Base-by-base conservation (phyloP, 2,329 filamentous ascomycete genomes). In the Didymella arachidicola region DNA sequence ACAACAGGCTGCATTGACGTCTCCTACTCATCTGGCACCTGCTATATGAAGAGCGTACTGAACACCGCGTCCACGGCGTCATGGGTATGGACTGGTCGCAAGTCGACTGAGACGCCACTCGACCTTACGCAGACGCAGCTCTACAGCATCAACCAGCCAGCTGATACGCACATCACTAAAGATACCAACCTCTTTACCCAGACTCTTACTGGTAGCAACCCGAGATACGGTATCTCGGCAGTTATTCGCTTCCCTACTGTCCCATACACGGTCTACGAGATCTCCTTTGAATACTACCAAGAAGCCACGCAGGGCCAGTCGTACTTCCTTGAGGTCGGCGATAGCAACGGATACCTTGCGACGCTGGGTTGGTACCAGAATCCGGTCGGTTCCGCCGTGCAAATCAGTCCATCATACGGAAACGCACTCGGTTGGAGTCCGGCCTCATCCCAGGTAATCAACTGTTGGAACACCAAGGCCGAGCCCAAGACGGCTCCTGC, bases 31-130 rank as follows among this genome's bases (percentile, higher is more conserved):
- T 55, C 36, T 5, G 53, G 53, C 32, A 32, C 19, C 11, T 55
- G 53, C 14, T 48, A 55, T 25, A 42, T 49, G 53, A 55, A 55
- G 44, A 49, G 29, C 7, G 25, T 32, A 11, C 43, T 55, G 27
- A 55, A 32, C 27, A 48, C 43, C 2, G 49, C 43, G 2, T 27
- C 25, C 22, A 10, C 43, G 12, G 29, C 36, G 0, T 26, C 34
- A 18, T 48, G 38, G 32, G 53, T 48, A 25, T 55, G 53, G 53
- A 55, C 43, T 19, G 38, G 53, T 19, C 53, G 53, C 44, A 26
- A 36, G 30, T 10, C 36, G n/a, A 8, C 36, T 19, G 48, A 51
- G 48, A 14, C 16, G 27, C 48, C 48, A 12, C 48, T 51, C 48
- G 48, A 51, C 16, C 48, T 51, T 18, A 51, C 48, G 2, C 29